Evolutionary conservation across 1,284 basidiomycete species (phyloP).

Genomic region (Boletus austroedulis): DNA sequence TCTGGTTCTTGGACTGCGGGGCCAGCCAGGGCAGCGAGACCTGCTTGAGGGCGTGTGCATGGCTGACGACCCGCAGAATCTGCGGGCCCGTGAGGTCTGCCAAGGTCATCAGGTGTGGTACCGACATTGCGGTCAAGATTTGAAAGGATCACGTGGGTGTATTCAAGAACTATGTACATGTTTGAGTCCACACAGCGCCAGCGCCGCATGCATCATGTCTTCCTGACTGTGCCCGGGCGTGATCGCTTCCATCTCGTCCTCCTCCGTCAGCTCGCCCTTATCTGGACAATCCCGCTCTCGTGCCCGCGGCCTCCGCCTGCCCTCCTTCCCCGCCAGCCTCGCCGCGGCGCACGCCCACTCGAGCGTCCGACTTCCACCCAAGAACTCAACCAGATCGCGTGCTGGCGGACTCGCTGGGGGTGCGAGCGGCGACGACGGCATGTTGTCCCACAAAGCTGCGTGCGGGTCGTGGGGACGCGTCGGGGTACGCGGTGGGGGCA

Average conservation of each 20-base stretch:
- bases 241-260: slow-evolving; percentile 41
- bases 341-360: slow-evolving; percentile 74
- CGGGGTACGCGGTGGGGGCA: slow-evolving; percentile 45
- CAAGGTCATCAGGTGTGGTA: slow-evolving; percentile 79
- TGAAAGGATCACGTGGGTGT: no score
- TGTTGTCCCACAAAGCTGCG: slow-evolving; percentile 58
- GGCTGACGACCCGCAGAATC: slow-evolving; percentile 60
- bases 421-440: slow-evolving; percentile 65
- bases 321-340: slow-evolving; percentile 32
- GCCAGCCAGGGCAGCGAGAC: slow-evolving; percentile 56
- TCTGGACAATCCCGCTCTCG: background rate
- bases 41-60: slow-evolving; percentile 64
- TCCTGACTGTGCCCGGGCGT: slow-evolving; percentile 52
- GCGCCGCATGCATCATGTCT: slow-evolving; percentile 63
- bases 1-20: slow-evolving; percentile 42
- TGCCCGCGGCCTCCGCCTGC: slow-evolving; percentile 4
- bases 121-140: slow-evolving; percentile 25
- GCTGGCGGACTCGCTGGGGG: slow-evolving; percentile 50
- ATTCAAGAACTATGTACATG: slow-evolving; percentile 12
- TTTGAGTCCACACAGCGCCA: slow-evolving; percentile 59
- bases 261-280: slow-evolving; percentile 27
- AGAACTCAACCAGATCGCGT: slow-evolving; percentile 49
- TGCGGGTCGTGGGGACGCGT: slow-evolving; percentile 39
- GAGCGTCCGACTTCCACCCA: slow-evolving; percentile 50
- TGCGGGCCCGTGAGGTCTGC: slow-evolving; percentile 77